A percentile compares a stretch with the other conserved stretches of the same genome.
phyloP scores from a whole-genome alignment of 441 rosid species.

The Croton setiger region DNA sequence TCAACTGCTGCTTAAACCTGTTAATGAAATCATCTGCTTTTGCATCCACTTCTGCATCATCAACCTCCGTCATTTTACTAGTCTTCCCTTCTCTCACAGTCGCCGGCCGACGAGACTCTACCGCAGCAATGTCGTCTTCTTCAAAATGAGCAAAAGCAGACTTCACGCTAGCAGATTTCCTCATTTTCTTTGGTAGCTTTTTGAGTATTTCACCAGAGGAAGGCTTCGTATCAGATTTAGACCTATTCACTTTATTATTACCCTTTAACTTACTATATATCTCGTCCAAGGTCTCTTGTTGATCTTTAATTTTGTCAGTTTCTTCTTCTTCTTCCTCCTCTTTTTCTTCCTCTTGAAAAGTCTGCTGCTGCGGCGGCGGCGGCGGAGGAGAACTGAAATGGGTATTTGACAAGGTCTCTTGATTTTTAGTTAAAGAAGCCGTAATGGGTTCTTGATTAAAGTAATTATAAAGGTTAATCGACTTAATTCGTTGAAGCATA shows the following conservation, averaged over 20 bases:
- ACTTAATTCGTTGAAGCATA: slow-evolving; percentile 52
- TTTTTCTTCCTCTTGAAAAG: slow-evolving; percentile 6
- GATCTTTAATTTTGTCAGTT: slow-evolving; percentile 21
- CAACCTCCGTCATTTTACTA: slow-evolving; percentile 30
- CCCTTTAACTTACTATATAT: slow-evolving; percentile 42
- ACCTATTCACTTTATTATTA: slow-evolving; percentile 33
- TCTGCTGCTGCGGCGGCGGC: background rate
- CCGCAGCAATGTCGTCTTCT: slow-evolving; percentile 49
- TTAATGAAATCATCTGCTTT: slow-evolving; percentile 84
- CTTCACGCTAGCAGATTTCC: slow-evolving; percentile 74
- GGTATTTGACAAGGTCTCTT: slow-evolving; percentile 17
- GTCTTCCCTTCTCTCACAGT: slow-evolving; percentile 43
- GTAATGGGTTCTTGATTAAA: slow-evolving; percentile 44
- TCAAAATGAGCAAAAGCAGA: slow-evolving; percentile 55
- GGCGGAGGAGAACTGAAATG: slow-evolving; percentile 11
- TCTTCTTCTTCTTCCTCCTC: slow-evolving; percentile 6
- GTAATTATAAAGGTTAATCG: slow-evolving; percentile 53
- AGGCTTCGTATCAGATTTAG: slow-evolving; percentile 62
- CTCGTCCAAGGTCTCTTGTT: slow-evolving; percentile 46
- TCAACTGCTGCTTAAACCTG: slow-evolving; percentile 71
- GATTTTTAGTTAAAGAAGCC: slow-evolving; percentile 10
- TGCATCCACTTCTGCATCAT: slow-evolving; percentile 75
- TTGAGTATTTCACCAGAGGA: slow-evolving; percentile 44
- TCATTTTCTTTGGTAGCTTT: slow-evolving; percentile 69
- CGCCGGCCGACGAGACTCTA: slow-evolving; percentile 55